Base-by-base conservation (phyloP, 1,139 yeast species). In the Blastobotrys elegans region DNA sequence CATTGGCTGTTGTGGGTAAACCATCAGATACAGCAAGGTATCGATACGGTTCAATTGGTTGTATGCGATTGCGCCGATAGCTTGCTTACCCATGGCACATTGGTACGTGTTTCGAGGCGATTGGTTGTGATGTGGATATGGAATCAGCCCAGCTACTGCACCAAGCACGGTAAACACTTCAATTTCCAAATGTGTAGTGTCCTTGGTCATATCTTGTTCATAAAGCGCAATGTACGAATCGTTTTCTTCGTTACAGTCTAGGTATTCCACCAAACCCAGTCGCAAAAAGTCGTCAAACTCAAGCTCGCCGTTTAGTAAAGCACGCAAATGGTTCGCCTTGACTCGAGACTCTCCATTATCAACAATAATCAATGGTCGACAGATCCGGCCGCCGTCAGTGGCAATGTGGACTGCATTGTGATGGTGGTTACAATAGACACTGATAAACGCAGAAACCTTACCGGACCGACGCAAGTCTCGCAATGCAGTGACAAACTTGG, bases 51-150 rank as follows among this genome's bases (percentile, higher is more conserved):
- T 79, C 70, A 92, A 86, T 69, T 92, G 98, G 67, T 92, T 92
- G 67, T 92, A 92, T 24, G 95, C 97, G 69, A 94, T 94, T 7
- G 97, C 97, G 56, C 99, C 99, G 68, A 92, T 92, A 20, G 98
- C 98, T 72, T 92, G 99, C 73, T 92, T 92, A 81, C 98, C 98
- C 98, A 92, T 92, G 56, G 98, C 98, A 65, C 96, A 89, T 73
- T 92, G 98, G 71, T 92, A 92, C 5, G 98, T 92, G 68, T 92
- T 92, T 82, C 98, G 95, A 51, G 98, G 98, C 50, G 97, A 90
- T 75, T 92, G 99, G 69, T 92, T 92, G 67, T 92, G 99, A 66
- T 92, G 98, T 30, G 99, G 99, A 62, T 92, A 92, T n/a, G 99
- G 99, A 76, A 92, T 92, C 58, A 92, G 76, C 39, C 98, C 98